These are phyloP conservation scores for Diplodia corticola DNA, from an alignment of 2,329 filamentous ascomycete species.

Conservation along the genomic window DNA sequence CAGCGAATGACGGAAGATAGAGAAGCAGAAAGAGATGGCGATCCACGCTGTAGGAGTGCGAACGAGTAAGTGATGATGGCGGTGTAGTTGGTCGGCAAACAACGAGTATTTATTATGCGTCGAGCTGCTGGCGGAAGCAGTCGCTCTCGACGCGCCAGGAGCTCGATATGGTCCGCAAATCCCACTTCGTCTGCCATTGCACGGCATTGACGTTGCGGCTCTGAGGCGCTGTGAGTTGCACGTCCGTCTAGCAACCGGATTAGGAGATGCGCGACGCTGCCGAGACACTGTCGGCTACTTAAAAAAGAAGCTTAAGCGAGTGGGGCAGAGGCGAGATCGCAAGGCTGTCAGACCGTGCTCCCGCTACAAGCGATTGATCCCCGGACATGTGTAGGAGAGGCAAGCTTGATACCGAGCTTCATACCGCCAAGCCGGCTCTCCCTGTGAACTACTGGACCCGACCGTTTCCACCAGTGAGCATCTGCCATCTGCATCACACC, in stretches of 20 bases:
- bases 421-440: constrained; percentile 11
- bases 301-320: constrained; percentile 6
- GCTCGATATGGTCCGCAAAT: neutral
- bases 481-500: neutral
- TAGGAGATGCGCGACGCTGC: constrained; percentile 3
- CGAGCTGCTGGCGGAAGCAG: neutral
- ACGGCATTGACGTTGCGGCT: constrained; percentile 19
- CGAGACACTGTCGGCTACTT: neutral
- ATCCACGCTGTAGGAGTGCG: constrained; percentile 3
- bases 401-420: constrained; percentile 14
- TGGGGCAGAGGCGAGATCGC: neutral
- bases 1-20: neutral
- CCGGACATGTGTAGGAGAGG: neutral
- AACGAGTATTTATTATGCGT: constrained; percentile 1
- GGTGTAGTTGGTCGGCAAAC: neutral
- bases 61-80: neutral
- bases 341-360: neutral
- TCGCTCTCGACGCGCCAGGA: neutral
- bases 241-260: constrained; percentile 3
- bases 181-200: neutral
- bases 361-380: constrained; percentile 16
- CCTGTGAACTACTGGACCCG: neutral
- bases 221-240: constrained; percentile 16
- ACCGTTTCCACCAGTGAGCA: constrained; percentile 2
- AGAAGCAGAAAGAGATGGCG: neutral